Evolutionary conservation across 1,284 basidiomycete species (phyloP), one percentile per base, ranked within the genome.

Genomic region (Rhodotorula sp.): DNA sequence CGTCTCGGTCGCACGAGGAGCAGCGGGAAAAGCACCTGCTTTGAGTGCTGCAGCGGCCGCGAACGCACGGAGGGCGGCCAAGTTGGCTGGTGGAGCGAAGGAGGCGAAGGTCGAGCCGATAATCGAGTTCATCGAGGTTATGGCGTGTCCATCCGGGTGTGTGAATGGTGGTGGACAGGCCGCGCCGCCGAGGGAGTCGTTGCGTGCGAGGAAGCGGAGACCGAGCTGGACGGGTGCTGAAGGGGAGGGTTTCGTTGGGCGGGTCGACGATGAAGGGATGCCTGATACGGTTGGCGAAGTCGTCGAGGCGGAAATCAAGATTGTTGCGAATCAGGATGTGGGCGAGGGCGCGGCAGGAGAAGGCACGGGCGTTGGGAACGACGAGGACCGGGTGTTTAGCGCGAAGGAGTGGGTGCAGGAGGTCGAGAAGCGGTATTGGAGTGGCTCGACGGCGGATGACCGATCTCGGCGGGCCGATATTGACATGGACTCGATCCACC

Each of bases 81-180:
- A 75, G 56, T 47, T 48, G 3, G 73, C 65, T 64, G 82, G 81
- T 74, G 75, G 68, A 50, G 73, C 67, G 20, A 31, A 70, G 81
- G 78, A 73, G 77, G 37, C 53, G 51, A 71, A 77, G 18, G 81
- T 65, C 24, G 85, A 86, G 62, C 83, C 82, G 76, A 84, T 86
- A 46, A 91, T 95, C 79, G 95, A 99, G 81, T 99, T 95, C 80
- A 89, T 99, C 59, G 96, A 99, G 78, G 94, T 99, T 70, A 99
- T 99, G 96, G 96, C 96, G 30, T 99, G 96, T 82, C 96, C 96
- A 0, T 88, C 90, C 0, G 96, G 96, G 10, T 99, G 96, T 79
- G 92, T 97, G 59, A 98, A 98, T 78, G 95, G 96, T 5, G 95
- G 96, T 34, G 96, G 96, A 2, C 96, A 99, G 82, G 84, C 94